These are phyloP conservation scores for Jamesozyma hellenica DNA, from an alignment of 805 yeast species.

Conservation along the genomic window DNA sequence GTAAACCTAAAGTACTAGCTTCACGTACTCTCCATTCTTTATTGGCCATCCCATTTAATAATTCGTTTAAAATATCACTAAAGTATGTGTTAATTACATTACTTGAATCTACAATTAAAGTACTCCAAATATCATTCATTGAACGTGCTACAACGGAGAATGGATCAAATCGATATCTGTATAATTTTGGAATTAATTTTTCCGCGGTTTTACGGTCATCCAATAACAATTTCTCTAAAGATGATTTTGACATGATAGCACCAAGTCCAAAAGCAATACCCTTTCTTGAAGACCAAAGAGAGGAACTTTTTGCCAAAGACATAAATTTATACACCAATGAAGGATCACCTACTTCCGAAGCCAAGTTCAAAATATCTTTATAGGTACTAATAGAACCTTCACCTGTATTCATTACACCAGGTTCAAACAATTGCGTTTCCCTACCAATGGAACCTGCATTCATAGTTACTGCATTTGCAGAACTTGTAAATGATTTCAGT, in stretches of 20 bases:
- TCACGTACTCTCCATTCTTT: slow-evolving; percentile 92
- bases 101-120: slow-evolving; percentile 49
- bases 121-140: slow-evolving; percentile 83
- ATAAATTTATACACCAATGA: slow-evolving; percentile 86
- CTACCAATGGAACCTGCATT: slow-evolving; percentile 60
- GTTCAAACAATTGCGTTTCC: slow-evolving; percentile 79
- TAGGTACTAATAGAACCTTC: slow-evolving; percentile 86
- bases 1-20: slow-evolving; percentile 66
- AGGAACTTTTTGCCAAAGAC: slow-evolving; percentile 80
- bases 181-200: slow-evolving; percentile 70
- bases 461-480: slow-evolving; percentile 36
- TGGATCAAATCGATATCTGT: slow-evolving; percentile 80
- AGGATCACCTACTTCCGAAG: slow-evolving; percentile 94
- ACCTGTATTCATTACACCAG: slow-evolving; percentile 67
- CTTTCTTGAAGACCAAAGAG: slow-evolving; percentile 84
- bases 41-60: slow-evolving; percentile 58
- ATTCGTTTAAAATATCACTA: slow-evolving; percentile 50
- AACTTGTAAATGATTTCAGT: slow-evolving; percentile 67
- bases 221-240: slow-evolving; percentile 50
- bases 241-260: slow-evolving; percentile 68
- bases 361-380: slow-evolving; percentile 76
- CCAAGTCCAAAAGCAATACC: slow-evolving; percentile 94
- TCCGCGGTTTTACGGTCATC: slow-evolving; percentile 45
- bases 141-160: slow-evolving; percentile 60
- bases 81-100: slow-evolving; percentile 45